Evolutionary conservation across 169 alveolate genomes (phyloP).

Genomic region (Eimeria necatrix): DNA sequence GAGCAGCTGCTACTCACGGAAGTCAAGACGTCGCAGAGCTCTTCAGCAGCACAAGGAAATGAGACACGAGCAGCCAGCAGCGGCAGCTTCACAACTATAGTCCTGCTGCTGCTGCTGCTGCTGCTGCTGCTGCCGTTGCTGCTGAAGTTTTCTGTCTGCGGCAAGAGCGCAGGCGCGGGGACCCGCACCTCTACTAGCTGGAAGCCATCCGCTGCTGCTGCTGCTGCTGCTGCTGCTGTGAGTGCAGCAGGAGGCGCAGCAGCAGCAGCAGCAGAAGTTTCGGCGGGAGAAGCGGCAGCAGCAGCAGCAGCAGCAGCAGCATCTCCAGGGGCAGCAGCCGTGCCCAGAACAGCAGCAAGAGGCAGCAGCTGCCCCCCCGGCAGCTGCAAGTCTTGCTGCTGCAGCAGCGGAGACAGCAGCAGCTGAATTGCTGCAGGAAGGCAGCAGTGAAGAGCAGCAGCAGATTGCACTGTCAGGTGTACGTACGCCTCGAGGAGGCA

Average conservation of each 20-base stretch:
- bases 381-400: slow-evolving; percentile 33
- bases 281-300: not conserved
- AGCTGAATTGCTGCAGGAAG: not conserved
- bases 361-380: slow-evolving; percentile 67
- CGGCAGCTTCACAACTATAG: slow-evolving; percentile 8
- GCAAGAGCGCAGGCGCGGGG: not conserved
- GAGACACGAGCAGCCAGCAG: slow-evolving; percentile 19
- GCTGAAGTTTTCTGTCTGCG: not conserved
- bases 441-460: not conserved
- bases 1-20: slow-evolving; percentile 4
- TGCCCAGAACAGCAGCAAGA: not conserved
- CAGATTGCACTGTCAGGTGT: not conserved
- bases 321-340: not conserved
- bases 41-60: slow-evolving; percentile 31
- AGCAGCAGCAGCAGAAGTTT: not conserved
- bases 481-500: slow-evolving; percentile 19
- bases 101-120: slow-evolving; percentile 52
- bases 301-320: slow-evolving; percentile 3
- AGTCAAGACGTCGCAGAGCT: slow-evolving; percentile 21
- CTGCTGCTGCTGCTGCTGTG: slow-evolving; percentile 26
- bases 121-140: not conserved
- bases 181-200: slow-evolving; percentile 17
- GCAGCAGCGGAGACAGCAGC: slow-evolving; percentile 56
- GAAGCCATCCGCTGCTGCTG: not conserved
- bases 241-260: not conserved